A percentile compares a stretch with the other conserved stretches of the same genome.
Evolutionary conservation across 1,139 yeast species (phyloP).

Genomic region (Meyerozyma guilliermondii): DNA sequence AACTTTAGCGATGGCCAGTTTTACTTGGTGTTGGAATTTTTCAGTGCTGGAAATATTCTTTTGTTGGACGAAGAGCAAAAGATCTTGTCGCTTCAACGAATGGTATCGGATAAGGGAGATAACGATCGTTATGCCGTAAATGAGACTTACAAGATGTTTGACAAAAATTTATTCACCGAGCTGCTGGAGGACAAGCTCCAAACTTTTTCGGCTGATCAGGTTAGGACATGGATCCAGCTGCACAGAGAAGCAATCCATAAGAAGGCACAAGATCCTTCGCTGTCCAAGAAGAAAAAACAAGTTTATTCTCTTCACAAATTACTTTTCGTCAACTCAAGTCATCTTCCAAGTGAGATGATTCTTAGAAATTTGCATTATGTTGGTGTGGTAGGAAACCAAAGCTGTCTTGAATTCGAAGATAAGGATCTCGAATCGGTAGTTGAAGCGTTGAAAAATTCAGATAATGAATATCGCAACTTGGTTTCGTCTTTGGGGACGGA

Average conservation of each 20-base stretch:
- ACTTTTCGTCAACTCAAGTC: constrained; percentile 63
- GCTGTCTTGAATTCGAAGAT: constrained; percentile 32
- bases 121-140: constrained; percentile 66
- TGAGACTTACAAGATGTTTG: constrained; percentile 60
- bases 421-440: constrained; percentile 25
- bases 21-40: constrained; percentile 82
- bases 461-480: constrained; percentile 27
- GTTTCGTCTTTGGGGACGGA: constrained; percentile 17
- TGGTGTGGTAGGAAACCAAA: constrained; percentile 42
- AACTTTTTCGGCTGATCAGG: constrained; percentile 25
- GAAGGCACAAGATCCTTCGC: constrained; percentile 7
- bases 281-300: constrained; percentile 32
- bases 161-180: constrained; percentile 40
- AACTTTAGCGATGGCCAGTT: constrained; percentile 77
- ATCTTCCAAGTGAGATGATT: constrained; percentile 73
- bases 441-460: constrained; percentile 46
- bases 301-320: constrained; percentile 66
- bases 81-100: constrained; percentile 71
- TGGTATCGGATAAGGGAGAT: constrained; percentile 68
- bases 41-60: constrained; percentile 89
- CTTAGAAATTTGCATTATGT: constrained; percentile 47
- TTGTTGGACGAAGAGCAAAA: constrained; percentile 64
- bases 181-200: constrained; percentile 5
- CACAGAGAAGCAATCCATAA: constrained; percentile 27
- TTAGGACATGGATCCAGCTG: constrained; percentile 45